Evolutionary conservation across 2,329 filamentous ascomycete species (phyloP).

Genomic region (Calonectria honghensis): DNA sequence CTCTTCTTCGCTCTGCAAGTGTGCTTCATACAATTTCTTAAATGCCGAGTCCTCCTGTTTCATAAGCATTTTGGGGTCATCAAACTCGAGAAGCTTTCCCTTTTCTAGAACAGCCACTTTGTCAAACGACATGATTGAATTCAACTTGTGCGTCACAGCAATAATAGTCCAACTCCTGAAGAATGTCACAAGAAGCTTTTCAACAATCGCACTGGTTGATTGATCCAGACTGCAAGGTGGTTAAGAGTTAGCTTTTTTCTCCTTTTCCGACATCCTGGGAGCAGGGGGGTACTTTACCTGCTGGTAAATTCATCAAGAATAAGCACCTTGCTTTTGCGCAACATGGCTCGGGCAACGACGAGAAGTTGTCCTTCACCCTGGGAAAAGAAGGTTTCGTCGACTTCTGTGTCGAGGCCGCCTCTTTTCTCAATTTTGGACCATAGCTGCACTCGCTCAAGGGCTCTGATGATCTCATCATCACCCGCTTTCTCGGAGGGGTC

Average conservation of each 20-base stretch:
- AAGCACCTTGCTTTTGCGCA: constrained; percentile 57
- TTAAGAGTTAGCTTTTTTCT: neutral
- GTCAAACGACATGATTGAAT: constrained; percentile 70
- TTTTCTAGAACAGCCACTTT: constrained; percentile 67
- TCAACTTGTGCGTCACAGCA: constrained; percentile 64
- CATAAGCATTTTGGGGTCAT: constrained; percentile 28
- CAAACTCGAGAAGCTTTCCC: constrained; percentile 64
- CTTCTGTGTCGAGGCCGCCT: constrained; percentile 44
- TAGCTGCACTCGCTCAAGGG: constrained; percentile 44
- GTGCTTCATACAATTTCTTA: constrained; percentile 26
- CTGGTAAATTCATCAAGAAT: constrained; percentile 63
- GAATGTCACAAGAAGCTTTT: constrained; percentile 58
- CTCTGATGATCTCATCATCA: constrained; percentile 41
- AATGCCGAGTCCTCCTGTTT: constrained; percentile 22
- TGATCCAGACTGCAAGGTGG: constrained; percentile 58
- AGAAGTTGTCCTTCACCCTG: constrained; percentile 51
- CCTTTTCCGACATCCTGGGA: neutral
- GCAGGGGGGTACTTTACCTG: constrained; percentile 27
- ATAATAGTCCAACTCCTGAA: constrained; percentile 70
- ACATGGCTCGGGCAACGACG: constrained; percentile 51
- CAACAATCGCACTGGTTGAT: constrained; percentile 62
- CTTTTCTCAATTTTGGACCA: constrained; percentile 38
- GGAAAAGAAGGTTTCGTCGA: constrained; percentile 45
- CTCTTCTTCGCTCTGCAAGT: constrained; percentile 24
- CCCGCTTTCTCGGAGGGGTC: constrained; percentile 56